Evolutionary conservation across 2,329 filamentous ascomycete species (phyloP).

Genomic region (Hymenoscyphus fraxineus): DNA sequence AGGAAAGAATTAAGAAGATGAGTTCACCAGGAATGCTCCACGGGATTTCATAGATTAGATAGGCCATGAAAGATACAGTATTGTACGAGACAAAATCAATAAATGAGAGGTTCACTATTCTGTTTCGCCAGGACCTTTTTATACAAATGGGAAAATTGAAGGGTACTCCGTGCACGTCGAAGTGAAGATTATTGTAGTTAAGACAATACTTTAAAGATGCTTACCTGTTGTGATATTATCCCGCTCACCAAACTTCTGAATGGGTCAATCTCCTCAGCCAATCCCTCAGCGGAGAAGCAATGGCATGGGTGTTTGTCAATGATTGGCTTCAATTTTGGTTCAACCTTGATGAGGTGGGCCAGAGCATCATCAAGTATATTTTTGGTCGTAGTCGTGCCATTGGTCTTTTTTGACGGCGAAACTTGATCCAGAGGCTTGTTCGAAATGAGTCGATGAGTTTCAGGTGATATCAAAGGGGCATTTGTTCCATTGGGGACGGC

Average conservation of each 20-base stretch:
- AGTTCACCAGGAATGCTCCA: too few species aligned
- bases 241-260: constrained; percentile 79
- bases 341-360: constrained; percentile 68
- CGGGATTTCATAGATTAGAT: too few species aligned
- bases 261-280: constrained; percentile 84
- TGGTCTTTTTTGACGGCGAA: constrained; percentile 53
- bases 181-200: too few species aligned
- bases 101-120: too few species aligned
- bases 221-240: constrained; percentile 84
- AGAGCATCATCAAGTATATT: constrained; percentile 73
- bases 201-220: constrained; percentile 22
- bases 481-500: constrained; percentile 64
- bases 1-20: too few species aligned
- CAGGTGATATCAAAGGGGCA: constrained; percentile 67
- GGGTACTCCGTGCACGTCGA: too few species aligned
- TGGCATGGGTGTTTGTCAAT: constrained; percentile 73
- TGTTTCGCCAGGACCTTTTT: too few species aligned
- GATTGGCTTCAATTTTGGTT: constrained; percentile 66
- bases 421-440: constrained; percentile 45
- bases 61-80: too few species aligned
- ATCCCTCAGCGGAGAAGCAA: constrained; percentile 74
- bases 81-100: too few species aligned
- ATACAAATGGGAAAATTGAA: background rate
- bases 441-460: constrained; percentile 60
- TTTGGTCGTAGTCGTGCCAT: constrained; percentile 51